Evolutionary conservation across 2,329 filamentous ascomycete genomes (phyloP), one percentile per base, ranked within the genome.

Genomic region (Fusarium longipes): DNA sequence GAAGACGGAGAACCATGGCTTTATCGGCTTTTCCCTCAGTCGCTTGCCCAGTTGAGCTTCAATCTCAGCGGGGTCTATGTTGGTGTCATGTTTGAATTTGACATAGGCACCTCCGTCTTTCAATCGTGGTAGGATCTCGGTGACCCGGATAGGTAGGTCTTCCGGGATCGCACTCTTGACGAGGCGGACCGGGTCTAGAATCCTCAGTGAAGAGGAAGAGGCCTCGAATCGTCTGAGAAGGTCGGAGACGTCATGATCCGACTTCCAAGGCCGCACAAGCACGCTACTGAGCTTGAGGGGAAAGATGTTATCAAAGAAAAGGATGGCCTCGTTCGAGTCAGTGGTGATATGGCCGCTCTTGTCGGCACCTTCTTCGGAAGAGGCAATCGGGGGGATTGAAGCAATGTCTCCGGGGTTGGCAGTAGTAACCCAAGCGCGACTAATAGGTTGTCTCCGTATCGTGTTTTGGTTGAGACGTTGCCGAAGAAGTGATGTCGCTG

Each of bases 31-130:
- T 61, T 93, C 83, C 57, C 85, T 81, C 2, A 98, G 82, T 66
- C 90, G 85, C 30, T 87, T 80, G 24, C 85, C 81, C 6, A 97
- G 80, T 4, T 82, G 83, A 20, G 81, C 83, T 74, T 85, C 82
- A 45, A 85, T 74, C 45, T 83, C 72, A 44, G 80, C 76, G 4
- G 79, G 73, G 6, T 79, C 75, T 11, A 80, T 71, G 12, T 76
- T 77, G 2, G 77, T 63, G 36, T 81, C 78, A 52, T 84, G 87
- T 17, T 84, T 85, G 75, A 96, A 93, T 77, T 96, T 97, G 77
- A 98, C 89, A 76, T 96, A 98, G 1, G 93, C 93, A 14, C 96
- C 96, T 17, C 96, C 96, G 75, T 99, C 96, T 73, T 96, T 94
- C 27, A 96, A 83, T 5, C 93, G 86, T 1, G 94, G 93, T 18